Percentiles rank a stretch among this genome's conserved stretches.
Conservation (phyloP, 2,329 filamentous ascomycete species). For the Colletotrichum orbiculare region DNA sequence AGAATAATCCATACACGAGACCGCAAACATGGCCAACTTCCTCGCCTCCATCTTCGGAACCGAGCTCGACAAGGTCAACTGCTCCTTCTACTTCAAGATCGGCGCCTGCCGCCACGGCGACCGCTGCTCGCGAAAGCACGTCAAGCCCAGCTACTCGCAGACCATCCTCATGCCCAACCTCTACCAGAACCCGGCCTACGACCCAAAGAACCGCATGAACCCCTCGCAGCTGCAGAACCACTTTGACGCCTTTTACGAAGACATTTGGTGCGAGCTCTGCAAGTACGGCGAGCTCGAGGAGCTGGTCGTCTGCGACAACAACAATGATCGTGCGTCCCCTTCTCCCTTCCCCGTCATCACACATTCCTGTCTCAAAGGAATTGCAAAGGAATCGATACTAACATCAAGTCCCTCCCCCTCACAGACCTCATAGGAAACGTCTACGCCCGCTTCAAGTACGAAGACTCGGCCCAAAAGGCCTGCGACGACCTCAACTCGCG, state of each 20-base stretch:
- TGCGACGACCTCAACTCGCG: conserved; percentile 94
- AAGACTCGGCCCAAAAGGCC: conserved; percentile 92
- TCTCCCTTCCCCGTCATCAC: conserved; percentile 33
- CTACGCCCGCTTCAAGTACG: conserved; percentile 99
- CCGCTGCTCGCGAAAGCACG: conserved; percentile 97
- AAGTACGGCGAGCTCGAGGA: conserved; percentile 98
- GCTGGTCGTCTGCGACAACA: conserved; percentile 98
- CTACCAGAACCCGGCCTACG: conserved; percentile 98
- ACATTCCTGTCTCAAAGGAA: not conserved
- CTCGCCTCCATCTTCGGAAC: conserved; percentile 99
- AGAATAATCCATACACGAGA: not conserved
- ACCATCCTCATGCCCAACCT: conserved; percentile 98
- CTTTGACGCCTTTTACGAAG: conserved; percentile 99
- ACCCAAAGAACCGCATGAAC: conserved; percentile 97
- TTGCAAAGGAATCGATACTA: not conserved
- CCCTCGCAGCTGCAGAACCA: conserved; percentile 96
- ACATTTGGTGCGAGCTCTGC: conserved; percentile 99
- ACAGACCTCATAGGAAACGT: conserved; percentile 96
- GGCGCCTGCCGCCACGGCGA: conserved; percentile 98
- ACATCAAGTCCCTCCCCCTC: conserved; percentile 39
- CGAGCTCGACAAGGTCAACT: conserved; percentile 99
- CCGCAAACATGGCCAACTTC: conserved; percentile 86
- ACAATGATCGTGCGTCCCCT: conserved; percentile 84
- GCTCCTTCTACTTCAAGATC: conserved; percentile 98
- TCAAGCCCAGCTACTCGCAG: conserved; percentile 98